A percentile compares a stretch with the other conserved stretches of the same genome.
phyloP scores from a whole-genome alignment of 2,329 filamentous ascomycete species.

The Aspergillus udagawae region DNA sequence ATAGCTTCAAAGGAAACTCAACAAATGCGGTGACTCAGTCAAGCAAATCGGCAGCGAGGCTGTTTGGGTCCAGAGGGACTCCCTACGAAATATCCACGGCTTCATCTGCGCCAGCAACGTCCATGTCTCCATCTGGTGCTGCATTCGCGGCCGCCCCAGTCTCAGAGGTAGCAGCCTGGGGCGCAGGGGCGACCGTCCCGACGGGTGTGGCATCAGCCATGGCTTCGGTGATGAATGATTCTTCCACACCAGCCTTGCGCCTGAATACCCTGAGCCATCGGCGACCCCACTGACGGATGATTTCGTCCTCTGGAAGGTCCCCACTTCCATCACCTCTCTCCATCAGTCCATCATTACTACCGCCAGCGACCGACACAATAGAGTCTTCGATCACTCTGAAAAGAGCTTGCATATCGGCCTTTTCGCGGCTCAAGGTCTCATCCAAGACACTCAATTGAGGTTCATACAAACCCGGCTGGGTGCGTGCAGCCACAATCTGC shows the following conservation, averaged over 20 bases:
- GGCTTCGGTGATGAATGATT: constrained; percentile 61
- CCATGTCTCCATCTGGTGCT: constrained; percentile 26
- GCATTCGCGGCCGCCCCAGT: constrained; percentile 8
- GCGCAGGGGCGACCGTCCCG: constrained; percentile 33
- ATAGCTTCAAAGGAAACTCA: neutral
- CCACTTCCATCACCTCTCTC: constrained; percentile 57
- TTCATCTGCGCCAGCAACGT: constrained; percentile 26
- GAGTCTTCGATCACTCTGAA: constrained; percentile 79
- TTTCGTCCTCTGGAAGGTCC: constrained; percentile 52
- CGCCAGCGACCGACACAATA: constrained; percentile 66
- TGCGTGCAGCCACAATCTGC: constrained; percentile 66
- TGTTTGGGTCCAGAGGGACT: neutral
- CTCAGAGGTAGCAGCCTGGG: constrained; percentile 10
- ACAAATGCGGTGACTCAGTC: neutral
- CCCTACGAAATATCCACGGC: constrained; percentile 7
- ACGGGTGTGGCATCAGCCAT: constrained; percentile 46
- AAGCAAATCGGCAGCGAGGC: neutral
- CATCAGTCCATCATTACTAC: constrained; percentile 70
- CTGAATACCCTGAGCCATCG: constrained; percentile 84
- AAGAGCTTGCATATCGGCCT: constrained; percentile 69
- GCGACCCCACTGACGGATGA: constrained; percentile 75
- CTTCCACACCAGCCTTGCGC: constrained; percentile 79
- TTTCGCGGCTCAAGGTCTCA: constrained; percentile 65
- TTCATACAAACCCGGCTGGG: constrained; percentile 52
- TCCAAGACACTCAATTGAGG: constrained; percentile 58